Conservation (phyloP, 805 yeast genomes). For the Saccharomycopsis sp. region DNA sequence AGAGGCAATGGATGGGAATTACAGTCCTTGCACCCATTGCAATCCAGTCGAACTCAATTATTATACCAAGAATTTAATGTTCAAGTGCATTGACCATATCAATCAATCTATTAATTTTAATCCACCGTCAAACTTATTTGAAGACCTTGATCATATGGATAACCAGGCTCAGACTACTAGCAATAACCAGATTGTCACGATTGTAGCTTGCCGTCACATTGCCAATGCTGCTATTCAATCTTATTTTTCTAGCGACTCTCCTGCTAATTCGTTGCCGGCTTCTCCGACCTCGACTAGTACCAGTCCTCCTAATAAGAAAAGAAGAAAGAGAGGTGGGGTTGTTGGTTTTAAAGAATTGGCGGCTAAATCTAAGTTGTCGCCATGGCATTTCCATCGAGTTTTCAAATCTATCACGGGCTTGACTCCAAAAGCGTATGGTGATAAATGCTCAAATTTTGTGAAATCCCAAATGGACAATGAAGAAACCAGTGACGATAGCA, state of each 20-base stretch:
- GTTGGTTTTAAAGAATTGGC: slow-evolving; percentile 84
- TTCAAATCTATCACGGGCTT: slow-evolving; percentile 80
- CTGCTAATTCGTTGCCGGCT: slow-evolving; percentile 14
- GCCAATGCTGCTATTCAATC: slow-evolving; percentile 67
- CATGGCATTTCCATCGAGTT: slow-evolving; percentile 92
- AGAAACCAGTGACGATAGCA: background rate
- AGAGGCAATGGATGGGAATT: slow-evolving; percentile 42
- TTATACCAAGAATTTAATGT: slow-evolving; percentile 27
- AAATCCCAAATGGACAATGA: background rate
- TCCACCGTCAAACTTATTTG: slow-evolving; percentile 36
- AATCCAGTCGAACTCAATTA: slow-evolving; percentile 35
- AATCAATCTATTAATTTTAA: slow-evolving; percentile 54
- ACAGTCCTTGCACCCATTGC: slow-evolving; percentile 46
- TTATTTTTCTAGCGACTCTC: slow-evolving; percentile 24
- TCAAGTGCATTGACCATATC: slow-evolving; percentile 46
- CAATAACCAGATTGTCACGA: slow-evolving; percentile 49
- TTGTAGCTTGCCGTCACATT: slow-evolving; percentile 72
- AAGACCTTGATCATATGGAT: slow-evolving; percentile 20
- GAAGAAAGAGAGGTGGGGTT: slow-evolving; percentile 69
- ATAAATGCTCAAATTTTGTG: slow-evolving; percentile 57
- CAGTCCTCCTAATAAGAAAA: slow-evolving; percentile 26
- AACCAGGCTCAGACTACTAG: slow-evolving; percentile 5
- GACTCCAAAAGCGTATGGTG: slow-evolving; percentile 86
- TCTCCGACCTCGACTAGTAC: background rate
- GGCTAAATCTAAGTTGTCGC: slow-evolving; percentile 70